A percentile compares a stretch with the other conserved stretches of the same genome.
These are phyloP conservation scores for Phytophthora aleatoria DNA, from an alignment of 352 stramenopile species.

Conservation along the genomic window DNA sequence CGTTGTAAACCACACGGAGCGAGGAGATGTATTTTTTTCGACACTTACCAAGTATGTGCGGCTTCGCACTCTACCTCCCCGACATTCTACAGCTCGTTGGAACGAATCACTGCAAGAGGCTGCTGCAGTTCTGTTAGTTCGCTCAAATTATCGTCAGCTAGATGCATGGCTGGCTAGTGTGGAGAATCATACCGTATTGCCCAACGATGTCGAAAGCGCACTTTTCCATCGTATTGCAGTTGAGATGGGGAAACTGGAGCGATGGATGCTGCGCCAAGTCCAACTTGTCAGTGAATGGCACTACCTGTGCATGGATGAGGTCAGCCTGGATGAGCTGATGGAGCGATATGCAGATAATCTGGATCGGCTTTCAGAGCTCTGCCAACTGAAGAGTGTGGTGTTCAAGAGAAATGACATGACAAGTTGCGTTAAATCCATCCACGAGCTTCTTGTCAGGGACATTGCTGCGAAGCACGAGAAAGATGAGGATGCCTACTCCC, in stretches of 20 bases:
- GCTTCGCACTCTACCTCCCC: constrained; percentile 26
- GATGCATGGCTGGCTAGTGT: constrained; percentile 15
- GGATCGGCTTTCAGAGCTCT: constrained; percentile 56
- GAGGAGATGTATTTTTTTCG: constrained; percentile 29
- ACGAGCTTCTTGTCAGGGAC: constrained; percentile 35
- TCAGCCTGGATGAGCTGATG: constrained; percentile 49
- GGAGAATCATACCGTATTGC: background rate
- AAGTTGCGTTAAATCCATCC: constrained; percentile 44
- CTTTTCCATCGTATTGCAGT: constrained; percentile 40
- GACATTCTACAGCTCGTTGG: constrained; percentile 24
- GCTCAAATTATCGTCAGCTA: constrained; percentile 20
- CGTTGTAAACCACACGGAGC: constrained; percentile 22
- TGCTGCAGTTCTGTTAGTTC: constrained; percentile 30
- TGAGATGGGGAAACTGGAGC: constrained; percentile 52
- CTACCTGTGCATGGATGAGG: constrained; percentile 47
- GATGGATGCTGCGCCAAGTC: constrained; percentile 68
- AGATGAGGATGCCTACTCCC: background rate
- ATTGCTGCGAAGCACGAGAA: constrained; percentile 7
- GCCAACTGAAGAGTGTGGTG: constrained; percentile 43
- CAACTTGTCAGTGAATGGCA: constrained; percentile 72
- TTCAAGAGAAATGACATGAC: constrained; percentile 46
- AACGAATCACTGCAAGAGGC: constrained; percentile 27
- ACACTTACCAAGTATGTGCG: constrained; percentile 25
- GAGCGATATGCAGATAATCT: constrained; percentile 60
- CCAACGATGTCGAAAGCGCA: constrained; percentile 7